A percentile compares a stretch with the other conserved stretches of the same genome.
phyloP scores from a whole-genome alignment of 176 grass and related monocot genomes.

The Alloteropsis semialata region DNA sequence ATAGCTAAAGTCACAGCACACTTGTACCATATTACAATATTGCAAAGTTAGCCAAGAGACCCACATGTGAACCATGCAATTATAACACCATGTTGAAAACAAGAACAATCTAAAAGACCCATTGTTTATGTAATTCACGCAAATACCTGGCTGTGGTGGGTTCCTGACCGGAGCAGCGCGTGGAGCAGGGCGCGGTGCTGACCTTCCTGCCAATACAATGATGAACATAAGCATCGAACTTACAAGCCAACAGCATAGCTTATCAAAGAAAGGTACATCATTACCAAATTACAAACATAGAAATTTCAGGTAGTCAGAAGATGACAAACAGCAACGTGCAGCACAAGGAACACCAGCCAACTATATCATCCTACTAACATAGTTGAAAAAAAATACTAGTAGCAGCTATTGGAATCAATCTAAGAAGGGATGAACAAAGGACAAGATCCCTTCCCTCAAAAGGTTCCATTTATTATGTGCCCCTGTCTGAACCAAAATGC shows the following conservation, averaged over 20 bases:
- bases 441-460: conserved; percentile 41
- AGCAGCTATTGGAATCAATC: conserved; percentile 34
- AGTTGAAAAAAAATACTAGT: neutral
- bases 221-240: neutral
- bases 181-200: conserved; percentile 62
- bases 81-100: neutral
- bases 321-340: neutral
- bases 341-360: neutral
- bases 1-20: neutral
- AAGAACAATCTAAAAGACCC: neutral
- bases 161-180: conserved; percentile 68
- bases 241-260: neutral
- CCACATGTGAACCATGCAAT: neutral
- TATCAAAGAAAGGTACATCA: too few relatives aligned
- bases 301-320: neutral
- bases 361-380: neutral
- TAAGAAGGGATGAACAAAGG: conserved; percentile 38
- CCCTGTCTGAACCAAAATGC: conserved; percentile 59
- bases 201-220: conserved; percentile 49
- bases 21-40: neutral
- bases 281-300: too few relatives aligned
- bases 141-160: conserved; percentile 71
- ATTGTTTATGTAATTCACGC: neutral
- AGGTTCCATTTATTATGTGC: conserved; percentile 33
- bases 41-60: neutral